phyloP scores from a whole-genome alignment of 2,329 filamentous ascomycete species.

The Microdochium paspali region DNA sequence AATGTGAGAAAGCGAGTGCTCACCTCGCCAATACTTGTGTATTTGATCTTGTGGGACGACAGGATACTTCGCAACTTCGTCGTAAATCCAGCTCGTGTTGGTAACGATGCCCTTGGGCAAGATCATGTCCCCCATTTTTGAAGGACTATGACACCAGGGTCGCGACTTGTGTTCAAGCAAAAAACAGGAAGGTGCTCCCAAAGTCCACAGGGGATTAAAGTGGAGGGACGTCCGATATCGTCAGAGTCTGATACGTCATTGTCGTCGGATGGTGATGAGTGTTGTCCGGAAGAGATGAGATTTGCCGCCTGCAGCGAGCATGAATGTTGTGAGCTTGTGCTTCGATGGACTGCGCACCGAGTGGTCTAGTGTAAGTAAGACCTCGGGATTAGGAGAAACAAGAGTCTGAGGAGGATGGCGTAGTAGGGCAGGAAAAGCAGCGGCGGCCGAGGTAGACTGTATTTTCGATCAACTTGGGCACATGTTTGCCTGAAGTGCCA shows the following conservation, averaged over 20 bases:
- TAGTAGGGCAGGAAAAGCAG: no score
- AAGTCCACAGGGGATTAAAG: background rate
- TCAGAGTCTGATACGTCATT: background rate
- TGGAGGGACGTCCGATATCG: background rate
- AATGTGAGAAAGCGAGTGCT: constrained; percentile 4
- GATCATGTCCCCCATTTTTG: constrained; percentile 28
- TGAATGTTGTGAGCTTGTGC: no score
- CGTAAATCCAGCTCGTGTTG: constrained; percentile 42
- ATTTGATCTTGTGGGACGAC: constrained; percentile 43
- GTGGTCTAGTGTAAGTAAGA: no score
- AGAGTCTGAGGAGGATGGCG: no score
- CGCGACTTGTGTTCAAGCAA: no score
- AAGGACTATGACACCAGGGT: no score
- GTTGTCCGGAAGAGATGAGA: background rate
- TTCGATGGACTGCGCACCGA: no score
- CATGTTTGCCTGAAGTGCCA: background rate
- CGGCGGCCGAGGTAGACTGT: no score
- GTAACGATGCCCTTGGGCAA: constrained; percentile 49
- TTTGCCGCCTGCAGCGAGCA: no score
- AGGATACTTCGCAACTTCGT: constrained; percentile 41
- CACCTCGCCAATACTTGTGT: constrained; percentile 49
- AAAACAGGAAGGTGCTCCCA: no score
- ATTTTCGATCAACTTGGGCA: no score
- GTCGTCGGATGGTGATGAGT: background rate
- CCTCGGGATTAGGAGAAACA: no score